A percentile compares a stretch with the other conserved stretches of the same genome.
These are phyloP conservation scores for Colletotrichum sp. DNA, from an alignment of 2,329 filamentous ascomycete species.

Conservation along the genomic window DNA sequence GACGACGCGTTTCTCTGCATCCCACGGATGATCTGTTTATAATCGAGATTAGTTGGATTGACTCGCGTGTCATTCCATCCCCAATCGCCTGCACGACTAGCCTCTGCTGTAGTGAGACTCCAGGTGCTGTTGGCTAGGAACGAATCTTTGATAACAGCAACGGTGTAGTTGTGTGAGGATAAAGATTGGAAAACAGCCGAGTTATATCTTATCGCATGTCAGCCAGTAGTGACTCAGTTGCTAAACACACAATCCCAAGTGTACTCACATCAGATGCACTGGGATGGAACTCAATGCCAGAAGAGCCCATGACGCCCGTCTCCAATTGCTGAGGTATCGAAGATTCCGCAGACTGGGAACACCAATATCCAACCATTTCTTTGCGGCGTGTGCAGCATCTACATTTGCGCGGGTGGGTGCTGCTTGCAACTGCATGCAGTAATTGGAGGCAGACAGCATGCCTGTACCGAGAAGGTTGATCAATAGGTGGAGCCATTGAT, in stretches of 20 bases:
- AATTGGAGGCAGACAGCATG: slow-evolving; percentile 35
- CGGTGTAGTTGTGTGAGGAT: slow-evolving; percentile 1
- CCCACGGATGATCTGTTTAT: background rate
- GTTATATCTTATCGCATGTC: background rate
- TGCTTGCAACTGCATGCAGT: slow-evolving; percentile 34
- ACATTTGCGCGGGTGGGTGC: slow-evolving; percentile 33
- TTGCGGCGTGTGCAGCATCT: slow-evolving; percentile 43
- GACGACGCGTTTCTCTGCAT: background rate
- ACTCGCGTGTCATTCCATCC: background rate
- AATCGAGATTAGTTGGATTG: background rate
- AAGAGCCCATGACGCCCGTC: background rate
- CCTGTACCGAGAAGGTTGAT: slow-evolving; percentile 34
- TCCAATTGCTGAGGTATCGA: background rate
- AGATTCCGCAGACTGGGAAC: slow-evolving; percentile 25
- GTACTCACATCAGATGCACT: background rate
- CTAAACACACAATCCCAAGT: background rate
- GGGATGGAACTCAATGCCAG: background rate
- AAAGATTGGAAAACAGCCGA: background rate
- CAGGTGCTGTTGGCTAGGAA: background rate
- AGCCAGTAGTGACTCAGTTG: background rate
- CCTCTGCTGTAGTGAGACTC: background rate
- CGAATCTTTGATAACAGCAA: background rate
- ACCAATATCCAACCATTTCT: slow-evolving; percentile 50
- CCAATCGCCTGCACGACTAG: background rate
- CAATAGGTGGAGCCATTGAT: slow-evolving; percentile 29